Evolutionary conservation across 2,329 filamentous ascomycete species (phyloP), one percentile per base, ranked within the genome.

Genomic region (Fusarium scirpi): DNA sequence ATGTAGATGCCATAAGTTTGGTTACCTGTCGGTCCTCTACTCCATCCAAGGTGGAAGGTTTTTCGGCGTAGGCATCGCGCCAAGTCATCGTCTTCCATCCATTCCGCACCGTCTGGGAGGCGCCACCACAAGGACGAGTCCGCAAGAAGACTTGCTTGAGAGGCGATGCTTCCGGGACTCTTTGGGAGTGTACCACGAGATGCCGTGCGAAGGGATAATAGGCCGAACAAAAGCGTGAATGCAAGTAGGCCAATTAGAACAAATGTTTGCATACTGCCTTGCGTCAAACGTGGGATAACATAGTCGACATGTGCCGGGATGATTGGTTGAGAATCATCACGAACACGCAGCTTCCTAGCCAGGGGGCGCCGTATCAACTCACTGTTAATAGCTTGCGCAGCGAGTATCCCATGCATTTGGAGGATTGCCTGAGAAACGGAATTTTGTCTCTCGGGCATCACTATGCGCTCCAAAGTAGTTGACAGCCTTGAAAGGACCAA

Each of bases 71-170:
- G 58, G n/a, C 71, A 70, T 40, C 71, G 52, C 12, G 66, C 71
- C n/a, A 77, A 51, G 38, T 73, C 66, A 18, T 70, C 64, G 24
- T 77, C 74, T n/a, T 67, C 55, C 67, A 77, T 72, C 73, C 75
- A 76, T 32, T 75, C 74, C 11, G 70, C 71, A 24, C 76, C 76
- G 16, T 70, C 61, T 6, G 76, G 76, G 9, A 77, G 58, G 24
- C 76, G 71, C 64, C 70, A 74, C 75, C 75, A 76, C 20, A 76
- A 20, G 9, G 71, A 73, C 32, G 76, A 77, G 69, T 76, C 74
- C 7, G 73, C 73, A 24, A 77, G 63, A 38, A 77, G 72, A 58
- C 76, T 77, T 25, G 74, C 76, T 54, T 72, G 74, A 12, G 76
- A 76, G 12, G 76, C 76, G 27, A 77, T 76, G 32, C 76, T 77